Conservation (phyloP, 139 green algal genomes). For the Ulvella scutata region DNA sequence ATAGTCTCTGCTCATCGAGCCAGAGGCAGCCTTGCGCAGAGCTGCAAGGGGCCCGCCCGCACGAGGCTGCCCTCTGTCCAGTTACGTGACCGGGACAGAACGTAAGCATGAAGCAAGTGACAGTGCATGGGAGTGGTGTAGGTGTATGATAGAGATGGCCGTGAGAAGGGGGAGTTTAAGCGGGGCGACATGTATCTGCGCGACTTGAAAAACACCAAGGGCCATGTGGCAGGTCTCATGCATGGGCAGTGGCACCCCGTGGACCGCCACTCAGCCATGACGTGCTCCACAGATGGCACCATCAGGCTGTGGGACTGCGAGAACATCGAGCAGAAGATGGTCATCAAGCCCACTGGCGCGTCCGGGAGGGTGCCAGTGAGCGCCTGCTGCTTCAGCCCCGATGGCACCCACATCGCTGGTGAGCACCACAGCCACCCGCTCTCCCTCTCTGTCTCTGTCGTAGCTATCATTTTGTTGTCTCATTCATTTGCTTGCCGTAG, state of each 20-base stretch:
- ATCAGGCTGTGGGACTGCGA: constrained; percentile 33
- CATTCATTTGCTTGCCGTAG: too few species aligned
- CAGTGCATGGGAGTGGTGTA: constrained; percentile 23
- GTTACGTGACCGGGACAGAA: too few species aligned
- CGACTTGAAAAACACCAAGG: constrained; percentile 83
- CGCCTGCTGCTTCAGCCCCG: constrained; percentile 44
- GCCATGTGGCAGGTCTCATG: constrained; percentile 65
- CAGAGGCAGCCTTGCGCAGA: too few species aligned
- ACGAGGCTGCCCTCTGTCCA: too few species aligned
- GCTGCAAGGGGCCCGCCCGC: too few species aligned
- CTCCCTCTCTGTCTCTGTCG: too few species aligned
- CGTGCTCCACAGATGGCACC: constrained; percentile 77
- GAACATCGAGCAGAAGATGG: constrained; percentile 61
- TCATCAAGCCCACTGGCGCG: constrained; percentile 60
- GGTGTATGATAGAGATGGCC: constrained; percentile 73
- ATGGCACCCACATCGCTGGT: constrained; percentile 59
- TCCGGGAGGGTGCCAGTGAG: constrained; percentile 57
- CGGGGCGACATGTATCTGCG: constrained; percentile 95
- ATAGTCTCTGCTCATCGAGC: too few species aligned
- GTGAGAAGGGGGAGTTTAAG: constrained; percentile 48
- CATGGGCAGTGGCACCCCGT: constrained; percentile 72
- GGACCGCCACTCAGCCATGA: constrained; percentile 62
- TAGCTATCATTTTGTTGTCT: too few species aligned
- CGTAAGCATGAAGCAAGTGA: too few species aligned
- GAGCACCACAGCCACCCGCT: too few species aligned